Percentiles rank a stretch among this genome's conserved stretches.
phyloP scores from a whole-genome alignment of 495 filamentous ascomycete genomes.

The Pseudevernia furfuracea region DNA sequence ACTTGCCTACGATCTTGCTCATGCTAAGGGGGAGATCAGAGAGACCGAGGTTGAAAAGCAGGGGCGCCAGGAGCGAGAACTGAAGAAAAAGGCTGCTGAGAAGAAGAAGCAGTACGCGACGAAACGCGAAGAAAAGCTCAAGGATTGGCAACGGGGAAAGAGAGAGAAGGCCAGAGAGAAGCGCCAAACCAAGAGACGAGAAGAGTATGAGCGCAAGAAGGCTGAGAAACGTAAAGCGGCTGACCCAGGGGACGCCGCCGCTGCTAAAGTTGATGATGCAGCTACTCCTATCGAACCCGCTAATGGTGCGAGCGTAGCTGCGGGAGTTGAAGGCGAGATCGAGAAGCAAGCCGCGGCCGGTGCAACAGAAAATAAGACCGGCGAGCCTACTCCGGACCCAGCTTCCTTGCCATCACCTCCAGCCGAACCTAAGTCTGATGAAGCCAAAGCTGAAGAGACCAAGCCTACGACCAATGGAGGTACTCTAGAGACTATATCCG shows the following conservation, averaged over 20 bases:
- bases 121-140: constrained; percentile 41
- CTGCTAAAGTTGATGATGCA: not conserved
- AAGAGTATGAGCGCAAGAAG: constrained; percentile 24
- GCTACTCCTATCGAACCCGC: not conserved
- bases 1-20: constrained; percentile 74
- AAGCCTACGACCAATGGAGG: constrained; percentile 4
- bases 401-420: constrained; percentile 14
- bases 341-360: constrained; percentile 13
- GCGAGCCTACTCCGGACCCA: constrained; percentile 11
- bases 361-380: constrained; percentile 8
- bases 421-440: constrained; percentile 5
- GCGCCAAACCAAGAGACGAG: constrained; percentile 21
- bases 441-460: not conserved
- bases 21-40: constrained; percentile 62
- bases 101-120: constrained; percentile 38
- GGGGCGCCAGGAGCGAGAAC: constrained; percentile 37
- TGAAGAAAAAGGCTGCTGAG: constrained; percentile 39
- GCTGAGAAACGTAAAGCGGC: constrained; percentile 16
- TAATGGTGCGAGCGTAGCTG: constrained; percentile 12
- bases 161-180: constrained; percentile 41
- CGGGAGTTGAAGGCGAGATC: constrained; percentile 1
- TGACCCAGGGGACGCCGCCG: not conserved
- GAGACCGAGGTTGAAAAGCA: constrained; percentile 60
- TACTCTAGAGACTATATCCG: not conserved
- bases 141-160: constrained; percentile 44